Conservation (phyloP, 805 yeast species). For the Blastobotrys americana region DNA sequence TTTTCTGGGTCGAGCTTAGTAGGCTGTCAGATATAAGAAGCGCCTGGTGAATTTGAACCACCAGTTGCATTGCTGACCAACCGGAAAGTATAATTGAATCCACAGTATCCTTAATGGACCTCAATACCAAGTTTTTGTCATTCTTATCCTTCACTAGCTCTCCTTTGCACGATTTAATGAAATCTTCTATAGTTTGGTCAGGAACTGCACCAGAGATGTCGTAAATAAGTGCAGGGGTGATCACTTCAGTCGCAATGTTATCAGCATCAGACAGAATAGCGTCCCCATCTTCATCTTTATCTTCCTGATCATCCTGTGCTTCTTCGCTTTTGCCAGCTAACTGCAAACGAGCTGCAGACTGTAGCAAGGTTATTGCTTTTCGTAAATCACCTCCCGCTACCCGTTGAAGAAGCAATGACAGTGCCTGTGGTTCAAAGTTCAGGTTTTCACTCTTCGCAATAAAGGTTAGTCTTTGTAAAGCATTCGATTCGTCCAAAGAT, state of each 20-base stretch:
- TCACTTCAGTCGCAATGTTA: constrained; percentile 12
- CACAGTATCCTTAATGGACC: constrained; percentile 33
- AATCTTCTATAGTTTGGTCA: constrained; percentile 35
- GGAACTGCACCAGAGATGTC: constrained; percentile 78
- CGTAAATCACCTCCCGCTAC: constrained; percentile 87
- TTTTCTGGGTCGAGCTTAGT: constrained; percentile 49
- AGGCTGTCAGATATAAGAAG: constrained; percentile 48
- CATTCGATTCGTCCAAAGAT: constrained; percentile 62
- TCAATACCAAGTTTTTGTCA: constrained; percentile 12
- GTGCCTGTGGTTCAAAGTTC: constrained; percentile 41
- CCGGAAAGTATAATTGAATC: constrained; percentile 55
- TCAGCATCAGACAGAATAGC: constrained; percentile 6
- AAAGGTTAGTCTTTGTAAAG: constrained; percentile 56
- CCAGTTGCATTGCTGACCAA: constrained; percentile 69
- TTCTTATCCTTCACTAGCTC: constrained; percentile 21
- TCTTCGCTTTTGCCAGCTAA: constrained; percentile 42
- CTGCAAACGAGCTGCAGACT: constrained; percentile 45
- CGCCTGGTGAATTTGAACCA: constrained; percentile 63
- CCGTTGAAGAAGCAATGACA: constrained; percentile 51
- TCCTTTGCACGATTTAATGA: constrained; percentile 35
- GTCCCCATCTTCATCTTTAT: constrained; percentile 20
- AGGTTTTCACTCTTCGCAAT: constrained; percentile 50
- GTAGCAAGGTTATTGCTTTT: constrained; percentile 83
- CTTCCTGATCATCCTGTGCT: constrained; percentile 28
- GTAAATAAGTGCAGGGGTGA: constrained; percentile 44